Percentiles rank a stretch among this genome's conserved stretches.
phyloP scores from a whole-genome alignment of 441 rosid genomes.

The Gossypium gossypioides region DNA sequence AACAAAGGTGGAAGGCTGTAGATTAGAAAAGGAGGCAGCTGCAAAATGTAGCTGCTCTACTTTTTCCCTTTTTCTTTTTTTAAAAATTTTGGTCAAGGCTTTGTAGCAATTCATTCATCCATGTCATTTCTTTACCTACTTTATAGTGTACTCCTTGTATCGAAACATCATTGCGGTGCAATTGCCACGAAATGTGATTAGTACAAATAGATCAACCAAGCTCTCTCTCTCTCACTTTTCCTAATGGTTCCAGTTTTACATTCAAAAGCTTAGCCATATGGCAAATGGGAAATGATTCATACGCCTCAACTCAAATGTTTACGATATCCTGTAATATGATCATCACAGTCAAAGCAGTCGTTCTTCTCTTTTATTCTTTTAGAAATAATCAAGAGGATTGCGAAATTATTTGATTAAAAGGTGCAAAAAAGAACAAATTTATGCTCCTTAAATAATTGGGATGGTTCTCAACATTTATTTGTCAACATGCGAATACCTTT shows the following conservation, averaged over 20 bases:
- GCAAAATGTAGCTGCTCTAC: constrained; percentile 19
- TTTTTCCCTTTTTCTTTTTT: neutral
- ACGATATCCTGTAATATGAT: too few species aligned
- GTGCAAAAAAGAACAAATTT: too few species aligned
- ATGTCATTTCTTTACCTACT: constrained; percentile 15
- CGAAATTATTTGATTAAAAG: too few species aligned
- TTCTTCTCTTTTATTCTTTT: too few species aligned
- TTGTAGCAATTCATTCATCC: constrained; percentile 44
- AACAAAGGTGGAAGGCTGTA: constrained; percentile 34
- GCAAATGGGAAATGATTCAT: too few species aligned
- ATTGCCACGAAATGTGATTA: constrained; percentile 1
- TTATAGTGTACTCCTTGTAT: constrained; percentile 13
- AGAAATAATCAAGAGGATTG: too few species aligned
- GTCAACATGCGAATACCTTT: neutral
- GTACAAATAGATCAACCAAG: neutral
- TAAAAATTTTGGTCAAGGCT: constrained; percentile 11
- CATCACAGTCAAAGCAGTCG: too few species aligned
- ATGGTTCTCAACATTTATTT: constrained; percentile 19
- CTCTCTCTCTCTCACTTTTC: neutral
- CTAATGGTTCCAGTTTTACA: neutral
- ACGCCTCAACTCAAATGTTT: too few species aligned
- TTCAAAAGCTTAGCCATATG: too few species aligned
- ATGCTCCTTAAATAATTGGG: neutral
- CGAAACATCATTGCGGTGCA: neutral
- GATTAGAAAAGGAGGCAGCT: constrained; percentile 27